Percentiles rank a stretch among this genome's conserved stretches.
These are phyloP conservation scores for Trichaptum fuscoviolaceum DNA, from an alignment of 768 basidiomycete species.

Conservation along the genomic window DNA sequence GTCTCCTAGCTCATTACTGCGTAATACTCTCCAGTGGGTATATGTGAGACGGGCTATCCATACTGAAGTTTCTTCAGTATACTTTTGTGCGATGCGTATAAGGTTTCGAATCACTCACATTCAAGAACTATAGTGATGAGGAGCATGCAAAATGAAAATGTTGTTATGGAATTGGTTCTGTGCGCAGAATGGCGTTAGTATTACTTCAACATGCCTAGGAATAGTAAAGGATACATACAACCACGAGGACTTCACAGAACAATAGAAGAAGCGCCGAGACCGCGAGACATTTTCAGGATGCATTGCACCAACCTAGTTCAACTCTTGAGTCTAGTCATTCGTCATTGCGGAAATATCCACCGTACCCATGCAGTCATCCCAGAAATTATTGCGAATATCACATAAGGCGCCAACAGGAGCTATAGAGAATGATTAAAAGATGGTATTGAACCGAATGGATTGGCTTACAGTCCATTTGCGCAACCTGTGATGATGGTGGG, in stretches of 20 bases:
- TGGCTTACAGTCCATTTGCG: conserved; percentile 34
- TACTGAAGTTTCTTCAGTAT: conserved; percentile 21
- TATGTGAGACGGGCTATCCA: conserved; percentile 38
- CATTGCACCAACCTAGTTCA: conserved; percentile 31
- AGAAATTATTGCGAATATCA: conserved; percentile 29
- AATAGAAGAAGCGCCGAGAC: conserved; percentile 48
- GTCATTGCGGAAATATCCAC: not conserved
- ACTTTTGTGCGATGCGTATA: not conserved
- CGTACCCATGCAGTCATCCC: conserved; percentile 38
- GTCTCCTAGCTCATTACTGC: conserved; percentile 16
- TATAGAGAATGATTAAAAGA: not conserved
- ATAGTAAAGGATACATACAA: not conserved
- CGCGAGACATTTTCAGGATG: conserved; percentile 35
- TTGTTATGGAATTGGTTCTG: conserved; percentile 38
- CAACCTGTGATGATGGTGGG: conserved; percentile 29
- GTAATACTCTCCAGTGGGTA: conserved; percentile 25
- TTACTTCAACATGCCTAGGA: not conserved
- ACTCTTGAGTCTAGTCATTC: too few species aligned
- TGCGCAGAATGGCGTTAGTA: not conserved
- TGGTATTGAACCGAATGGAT: not conserved
- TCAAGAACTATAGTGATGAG: conserved; percentile 35
- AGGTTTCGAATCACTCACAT: conserved; percentile 21
- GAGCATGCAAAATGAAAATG: conserved; percentile 35
- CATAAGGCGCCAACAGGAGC: conserved; percentile 41
- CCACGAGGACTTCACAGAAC: conserved; percentile 28